Percentiles rank a stretch among this genome's conserved stretches.
Conservation (phyloP, 2,329 filamentous ascomycete genomes). For the Penicillium sclerotigenum region DNA sequence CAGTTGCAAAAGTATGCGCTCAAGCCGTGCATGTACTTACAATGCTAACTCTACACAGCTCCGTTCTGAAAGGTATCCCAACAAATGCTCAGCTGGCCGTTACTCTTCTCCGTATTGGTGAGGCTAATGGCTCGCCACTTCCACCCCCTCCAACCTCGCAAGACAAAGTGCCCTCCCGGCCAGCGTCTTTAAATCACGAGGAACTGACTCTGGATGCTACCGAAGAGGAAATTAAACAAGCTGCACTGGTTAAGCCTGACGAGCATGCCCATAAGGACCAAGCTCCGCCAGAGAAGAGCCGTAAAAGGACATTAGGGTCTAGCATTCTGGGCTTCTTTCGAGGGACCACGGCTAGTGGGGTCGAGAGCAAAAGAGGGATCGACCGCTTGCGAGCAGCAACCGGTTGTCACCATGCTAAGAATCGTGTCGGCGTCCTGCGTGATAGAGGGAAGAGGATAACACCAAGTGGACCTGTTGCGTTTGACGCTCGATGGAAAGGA, state of each 20-base stretch:
- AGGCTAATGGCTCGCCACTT: slow-evolving; percentile 74
- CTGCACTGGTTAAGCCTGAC: slow-evolving; percentile 55
- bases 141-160: slow-evolving; percentile 57
- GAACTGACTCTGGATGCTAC: slow-evolving; percentile 60
- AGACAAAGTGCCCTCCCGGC: slow-evolving; percentile 48
- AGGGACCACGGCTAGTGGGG: slow-evolving; percentile 64
- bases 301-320: slow-evolving; percentile 40
- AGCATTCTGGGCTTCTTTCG: slow-evolving; percentile 65
- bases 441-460: slow-evolving; percentile 39
- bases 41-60: slow-evolving; percentile 42
- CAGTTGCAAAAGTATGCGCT: slow-evolving; percentile 60
- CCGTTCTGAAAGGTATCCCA: slow-evolving; percentile 74
- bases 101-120: slow-evolving; percentile 76
- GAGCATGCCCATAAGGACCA: slow-evolving; percentile 8
- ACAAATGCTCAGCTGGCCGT: slow-evolving; percentile 82
- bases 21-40: no score
- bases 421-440: slow-evolving; percentile 68
- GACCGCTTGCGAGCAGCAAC: slow-evolving; percentile 67
- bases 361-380: slow-evolving; percentile 68
- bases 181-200: slow-evolving; percentile 53
- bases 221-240: slow-evolving; percentile 62
- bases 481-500: slow-evolving; percentile 66
- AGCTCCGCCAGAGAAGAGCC: background rate
- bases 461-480: slow-evolving; percentile 65
- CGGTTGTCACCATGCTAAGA: slow-evolving; percentile 60